Base-by-base conservation (phyloP, 2,329 filamentous ascomycete species). In the Sarocladium brachiariae region DNA sequence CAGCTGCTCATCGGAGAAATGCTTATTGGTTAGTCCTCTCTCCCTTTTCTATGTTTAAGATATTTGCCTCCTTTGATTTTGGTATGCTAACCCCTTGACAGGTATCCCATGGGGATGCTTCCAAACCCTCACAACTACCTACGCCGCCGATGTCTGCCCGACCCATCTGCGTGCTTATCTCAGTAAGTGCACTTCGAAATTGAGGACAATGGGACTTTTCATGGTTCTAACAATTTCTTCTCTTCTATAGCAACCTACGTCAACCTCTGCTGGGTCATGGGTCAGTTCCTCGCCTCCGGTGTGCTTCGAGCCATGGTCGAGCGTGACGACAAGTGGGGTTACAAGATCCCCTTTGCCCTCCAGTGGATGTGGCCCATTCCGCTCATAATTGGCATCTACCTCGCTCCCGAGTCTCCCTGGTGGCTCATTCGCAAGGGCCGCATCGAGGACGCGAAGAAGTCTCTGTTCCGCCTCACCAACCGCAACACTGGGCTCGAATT, bases 111-210 rank as follows among this genome's bases (percentile, higher is more conserved):
- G 43, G 43, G 43, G 43, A 33, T 47, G 43, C 8, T 72, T 77
- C 58, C 70, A 73, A 54, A 75, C 73, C 0, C 57, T 76, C 4
- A 69, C 70, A 0, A 69, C 71, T 0, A 70, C 74, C 0, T 77
- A 78, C 53, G 74, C 74, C 0, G 66, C 75, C 2, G 75, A 77
- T 21, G 66, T 72, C 35, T 70, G 67, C 58, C 69, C 69, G 13
- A 66, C 59, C 21, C 72, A 69, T 2, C 67, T 78, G 1, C 69
- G 75, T n/a, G 65, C 70, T 7, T 76, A 76, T 48, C 64, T 78
- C 3, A 75, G 39, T 45, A 45, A 45, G 39, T 11, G 16, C 5
- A 9, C 14, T n/a, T n/a, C 14, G 5, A 35, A 8, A n/a, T n/a
- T n/a, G 33, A 35, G 18, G 33, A 35, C n/a, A n/a, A n/a, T n/a